Conservation (phyloP, 2,329 filamentous ascomycete genomes). For the Exophiala phaeomuriformis region DNA sequence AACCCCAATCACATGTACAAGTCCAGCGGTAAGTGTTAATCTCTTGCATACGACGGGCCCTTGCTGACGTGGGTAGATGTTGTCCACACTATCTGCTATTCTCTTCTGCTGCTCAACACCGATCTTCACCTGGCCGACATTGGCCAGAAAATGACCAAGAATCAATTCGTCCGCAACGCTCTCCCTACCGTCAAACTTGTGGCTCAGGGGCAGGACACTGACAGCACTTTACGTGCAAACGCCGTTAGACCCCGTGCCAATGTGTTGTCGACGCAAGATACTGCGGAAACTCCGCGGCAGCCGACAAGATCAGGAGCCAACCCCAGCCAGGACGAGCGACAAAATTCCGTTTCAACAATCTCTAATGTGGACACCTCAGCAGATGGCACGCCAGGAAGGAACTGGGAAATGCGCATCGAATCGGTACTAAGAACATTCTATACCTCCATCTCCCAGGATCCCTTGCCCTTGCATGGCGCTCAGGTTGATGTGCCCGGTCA, state of each 20-base stretch:
- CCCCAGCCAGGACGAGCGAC: conserved; percentile 23
- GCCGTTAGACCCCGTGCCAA: conserved; percentile 6
- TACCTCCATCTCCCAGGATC: conserved; percentile 75
- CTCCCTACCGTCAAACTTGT: conserved; percentile 79
- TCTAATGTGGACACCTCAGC: conserved; percentile 56
- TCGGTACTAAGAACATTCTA: conserved; percentile 89
- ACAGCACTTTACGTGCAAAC: conserved; percentile 14
- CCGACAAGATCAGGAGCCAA: conserved; percentile 26
- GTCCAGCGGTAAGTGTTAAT: conserved; percentile 57
- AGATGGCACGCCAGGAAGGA: conserved; percentile 62
- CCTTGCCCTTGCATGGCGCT: conserved; percentile 72
- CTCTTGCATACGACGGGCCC: not conserved
- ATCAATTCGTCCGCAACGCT: conserved; percentile 93
- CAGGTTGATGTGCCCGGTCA: conserved; percentile 32
- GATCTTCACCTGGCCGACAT: conserved; percentile 94
- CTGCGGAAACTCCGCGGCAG: not conserved
- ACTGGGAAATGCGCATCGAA: conserved; percentile 86
- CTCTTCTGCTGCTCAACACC: conserved; percentile 88
- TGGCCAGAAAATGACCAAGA: conserved; percentile 90
- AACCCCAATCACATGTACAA: conserved; percentile 93
- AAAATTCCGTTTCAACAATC: conserved; percentile 32
- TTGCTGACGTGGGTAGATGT: conserved; percentile 55
- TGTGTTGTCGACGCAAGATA: conserved; percentile 9
- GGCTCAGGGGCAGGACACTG: conserved; percentile 28
- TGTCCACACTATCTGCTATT: conserved; percentile 95